A percentile compares a stretch with the other conserved stretches of the same genome.
Conservation (phyloP, 139 green algal species). For the Auxenochlorella pyrenoidosa region DNA sequence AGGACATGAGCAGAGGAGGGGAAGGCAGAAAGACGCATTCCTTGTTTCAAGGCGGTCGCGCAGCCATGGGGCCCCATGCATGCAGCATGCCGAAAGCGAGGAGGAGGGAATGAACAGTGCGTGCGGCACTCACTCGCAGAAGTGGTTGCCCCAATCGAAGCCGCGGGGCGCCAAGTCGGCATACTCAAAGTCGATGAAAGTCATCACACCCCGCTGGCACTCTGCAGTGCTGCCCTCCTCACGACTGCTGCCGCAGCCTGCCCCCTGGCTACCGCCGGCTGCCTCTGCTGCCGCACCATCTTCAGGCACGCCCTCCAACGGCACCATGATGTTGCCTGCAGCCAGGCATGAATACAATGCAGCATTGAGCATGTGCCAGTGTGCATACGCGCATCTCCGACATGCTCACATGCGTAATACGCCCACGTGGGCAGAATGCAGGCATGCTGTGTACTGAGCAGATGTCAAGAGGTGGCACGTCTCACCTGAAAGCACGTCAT, state of each 20-base stretch:
- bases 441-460: too few species aligned
- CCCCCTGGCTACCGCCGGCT: not conserved
- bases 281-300: not conserved
- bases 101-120: not conserved
- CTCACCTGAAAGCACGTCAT: slow-evolving; percentile 92
- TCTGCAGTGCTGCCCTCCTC: not conserved
- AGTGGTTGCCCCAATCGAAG: slow-evolving; percentile 96
- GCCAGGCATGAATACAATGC: not conserved
- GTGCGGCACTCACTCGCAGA: slow-evolving; percentile 78
- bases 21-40: too few species aligned
- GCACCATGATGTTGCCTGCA: slow-evolving; percentile 33
- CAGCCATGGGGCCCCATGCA: too few species aligned
- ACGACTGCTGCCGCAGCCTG: not conserved
- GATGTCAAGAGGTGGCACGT: not conserved
- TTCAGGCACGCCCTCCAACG: not conserved
- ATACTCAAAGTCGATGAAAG: slow-evolving; percentile 99
- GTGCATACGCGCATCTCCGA: slow-evolving; percentile 32
- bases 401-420: slow-evolving; percentile 67
- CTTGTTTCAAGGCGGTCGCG: too few species aligned
- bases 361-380: not conserved
- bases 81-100: too few species aligned
- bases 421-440: too few species aligned
- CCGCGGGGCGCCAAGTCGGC: slow-evolving; percentile 73
- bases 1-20: not conserved
- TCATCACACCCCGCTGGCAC: slow-evolving; percentile 11